A percentile compares a stretch with the other conserved stretches of the same genome.
Evolutionary conservation across 1,139 yeast species (phyloP).

Genomic region (Blastobotrys persicus): DNA sequence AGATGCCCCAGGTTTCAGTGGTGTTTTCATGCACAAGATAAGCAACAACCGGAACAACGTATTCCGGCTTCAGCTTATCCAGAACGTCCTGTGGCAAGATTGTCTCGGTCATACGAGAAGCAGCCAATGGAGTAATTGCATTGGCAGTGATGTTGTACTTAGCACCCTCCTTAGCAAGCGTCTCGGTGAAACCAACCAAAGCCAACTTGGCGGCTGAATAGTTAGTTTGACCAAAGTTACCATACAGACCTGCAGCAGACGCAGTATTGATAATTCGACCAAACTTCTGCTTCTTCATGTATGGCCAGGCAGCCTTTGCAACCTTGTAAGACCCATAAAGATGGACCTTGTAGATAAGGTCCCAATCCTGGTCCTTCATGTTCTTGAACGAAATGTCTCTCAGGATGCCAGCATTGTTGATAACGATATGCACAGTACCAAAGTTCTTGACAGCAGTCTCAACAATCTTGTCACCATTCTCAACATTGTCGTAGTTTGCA

Average conservation of each 20-base stretch:
- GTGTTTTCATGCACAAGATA: conserved; percentile 67
- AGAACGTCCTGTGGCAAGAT: conserved; percentile 83
- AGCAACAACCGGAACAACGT: conserved; percentile 85
- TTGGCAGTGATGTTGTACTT: conserved; percentile 82
- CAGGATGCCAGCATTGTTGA: conserved; percentile 94
- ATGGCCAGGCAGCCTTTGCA: conserved; percentile 91
- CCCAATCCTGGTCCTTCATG: conserved; percentile 79
- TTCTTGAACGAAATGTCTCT: conserved; percentile 66
- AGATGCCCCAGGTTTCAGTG: conserved; percentile 64
- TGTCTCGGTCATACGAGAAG: conserved; percentile 93
- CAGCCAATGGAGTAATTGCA: conserved; percentile 90
- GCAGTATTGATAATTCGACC: conserved; percentile 92
- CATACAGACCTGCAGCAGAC: conserved; percentile 95
- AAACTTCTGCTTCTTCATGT: conserved; percentile 75
- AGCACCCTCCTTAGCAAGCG: conserved; percentile 90
- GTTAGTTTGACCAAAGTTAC: conserved; percentile 96
- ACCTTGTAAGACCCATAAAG: conserved; percentile 84
- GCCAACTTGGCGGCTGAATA: conserved; percentile 94
- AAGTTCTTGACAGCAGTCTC: conserved; percentile 82
- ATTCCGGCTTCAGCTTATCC: conserved; percentile 78
- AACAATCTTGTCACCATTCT: conserved; percentile 78
- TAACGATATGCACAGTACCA: conserved; percentile 84
- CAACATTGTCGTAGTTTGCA: conserved; percentile 92
- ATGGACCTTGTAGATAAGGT: conserved; percentile 80
- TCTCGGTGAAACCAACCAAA: conserved; percentile 86